A percentile compares a stretch with the other conserved stretches of the same genome.
Conservation (phyloP, 345 rosid genomes). For the Brassica rapa region DNA sequence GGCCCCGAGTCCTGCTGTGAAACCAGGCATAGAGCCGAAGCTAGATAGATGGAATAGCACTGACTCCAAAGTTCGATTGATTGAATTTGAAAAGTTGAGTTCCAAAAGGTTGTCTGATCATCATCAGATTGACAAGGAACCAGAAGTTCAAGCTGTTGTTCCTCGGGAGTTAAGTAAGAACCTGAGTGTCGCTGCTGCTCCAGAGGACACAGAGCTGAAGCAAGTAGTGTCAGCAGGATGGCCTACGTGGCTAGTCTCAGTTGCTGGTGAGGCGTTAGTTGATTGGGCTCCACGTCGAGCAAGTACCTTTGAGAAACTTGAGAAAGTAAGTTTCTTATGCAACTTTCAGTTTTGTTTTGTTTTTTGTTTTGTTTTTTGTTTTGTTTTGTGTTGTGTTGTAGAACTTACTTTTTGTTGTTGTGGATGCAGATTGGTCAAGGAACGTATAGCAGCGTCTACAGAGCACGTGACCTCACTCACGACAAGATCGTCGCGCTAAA, state of each 20-base stretch:
- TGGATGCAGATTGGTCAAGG: conserved; percentile 93
- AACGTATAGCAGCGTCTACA: conserved; percentile 89
- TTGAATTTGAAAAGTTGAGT: conserved; percentile 17
- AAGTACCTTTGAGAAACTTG: conserved; percentile 73
- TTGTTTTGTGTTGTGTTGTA: no score
- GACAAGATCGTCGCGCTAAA: conserved; percentile 83
- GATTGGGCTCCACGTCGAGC: conserved; percentile 92
- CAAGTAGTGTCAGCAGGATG: conserved; percentile 56
- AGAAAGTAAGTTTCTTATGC: conserved; percentile 55
- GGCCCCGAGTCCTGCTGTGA: not conserved
- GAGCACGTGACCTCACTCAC: conserved; percentile 66
- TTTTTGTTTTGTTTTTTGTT: no score
- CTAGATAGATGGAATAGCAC: conserved; percentile 44
- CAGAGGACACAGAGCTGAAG: conserved; percentile 52
- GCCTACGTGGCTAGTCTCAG: conserved; percentile 87
- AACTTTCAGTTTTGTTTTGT: no score
- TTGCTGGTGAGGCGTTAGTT: conserved; percentile 76
- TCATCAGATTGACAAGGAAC: conserved; percentile 54
- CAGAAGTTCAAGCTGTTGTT: conserved; percentile 14
- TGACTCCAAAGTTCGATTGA: conserved; percentile 53
- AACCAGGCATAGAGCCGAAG: conserved; percentile 50
- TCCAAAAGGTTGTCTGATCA: conserved; percentile 42
- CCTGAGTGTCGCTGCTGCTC: conserved; percentile 17
- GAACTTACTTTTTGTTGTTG: not conserved
- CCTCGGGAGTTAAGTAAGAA: conserved; percentile 15